phyloP scores from a whole-genome alignment of 208 protist genomes.

The Leishmania turanica region DNA sequence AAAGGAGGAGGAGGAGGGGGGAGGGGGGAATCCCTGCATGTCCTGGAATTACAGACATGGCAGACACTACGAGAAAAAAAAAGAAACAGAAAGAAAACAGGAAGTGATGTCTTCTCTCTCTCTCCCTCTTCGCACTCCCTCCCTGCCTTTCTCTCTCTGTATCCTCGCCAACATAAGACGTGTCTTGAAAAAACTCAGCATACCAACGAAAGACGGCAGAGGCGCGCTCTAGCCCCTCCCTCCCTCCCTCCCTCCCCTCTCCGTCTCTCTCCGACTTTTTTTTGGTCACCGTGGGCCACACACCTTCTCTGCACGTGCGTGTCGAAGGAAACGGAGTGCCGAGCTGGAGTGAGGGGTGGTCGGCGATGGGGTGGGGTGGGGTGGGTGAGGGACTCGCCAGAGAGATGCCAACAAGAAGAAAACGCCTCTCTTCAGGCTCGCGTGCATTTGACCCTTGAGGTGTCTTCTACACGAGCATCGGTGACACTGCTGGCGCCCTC shows the following conservation, averaged over 20 bases:
- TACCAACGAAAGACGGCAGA: neutral
- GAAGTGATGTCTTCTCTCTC: neutral
- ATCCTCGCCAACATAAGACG: neutral
- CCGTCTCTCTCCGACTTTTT: neutral
- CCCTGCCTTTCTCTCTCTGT: neutral
- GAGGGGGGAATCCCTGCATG: neutral
- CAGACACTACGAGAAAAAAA: neutral
- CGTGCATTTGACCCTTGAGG: neutral
- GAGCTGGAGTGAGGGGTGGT: neutral
- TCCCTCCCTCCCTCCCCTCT: neutral
- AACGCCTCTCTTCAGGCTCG: neutral
- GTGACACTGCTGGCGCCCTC: neutral
- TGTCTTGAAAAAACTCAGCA: neutral
- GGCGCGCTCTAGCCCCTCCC: neutral
- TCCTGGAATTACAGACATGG: neutral
- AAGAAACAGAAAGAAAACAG: neutral
- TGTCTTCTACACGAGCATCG: neutral
- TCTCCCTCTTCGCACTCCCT: too few species aligned
- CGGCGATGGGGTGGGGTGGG: neutral
- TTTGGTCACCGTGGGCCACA: neutral
- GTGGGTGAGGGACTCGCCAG: neutral
- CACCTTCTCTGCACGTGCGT: neutral
- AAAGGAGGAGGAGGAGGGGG: neutral
- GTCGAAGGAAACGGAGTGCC: neutral
- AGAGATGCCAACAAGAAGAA: neutral